Conservation (phyloP, 1,139 yeast genomes). For the Meyerozyma athensensis region DNA sequence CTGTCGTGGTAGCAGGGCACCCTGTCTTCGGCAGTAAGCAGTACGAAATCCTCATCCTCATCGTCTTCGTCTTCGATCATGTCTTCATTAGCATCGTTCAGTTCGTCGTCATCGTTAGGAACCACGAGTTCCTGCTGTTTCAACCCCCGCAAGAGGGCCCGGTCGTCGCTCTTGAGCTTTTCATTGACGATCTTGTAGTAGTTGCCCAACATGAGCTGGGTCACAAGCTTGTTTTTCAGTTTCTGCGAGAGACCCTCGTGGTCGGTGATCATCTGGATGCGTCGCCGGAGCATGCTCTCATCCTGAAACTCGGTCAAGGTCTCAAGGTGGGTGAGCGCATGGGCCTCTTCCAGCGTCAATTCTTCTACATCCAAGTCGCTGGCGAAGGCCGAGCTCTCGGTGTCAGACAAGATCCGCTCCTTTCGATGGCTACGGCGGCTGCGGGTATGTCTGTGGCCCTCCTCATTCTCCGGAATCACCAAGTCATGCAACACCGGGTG, state of each 20-base stretch:
- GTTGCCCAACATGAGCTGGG: conserved; percentile 73
- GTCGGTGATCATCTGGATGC: conserved; percentile 54
- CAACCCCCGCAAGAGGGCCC: conserved; percentile 13
- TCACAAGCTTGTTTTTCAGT: conserved; percentile 61
- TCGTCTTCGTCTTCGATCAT: conserved; percentile 13
- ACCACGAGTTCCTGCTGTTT: conserved; percentile 18
- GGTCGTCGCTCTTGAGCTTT: conserved; percentile 19
- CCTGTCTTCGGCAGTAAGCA: conserved; percentile 46
- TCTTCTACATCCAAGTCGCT: conserved; percentile 40
- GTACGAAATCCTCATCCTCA: conserved; percentile 29
- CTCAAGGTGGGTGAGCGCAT: conserved; percentile 32
- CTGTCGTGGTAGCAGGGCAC: conserved; percentile 46
- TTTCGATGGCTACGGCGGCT: conserved; percentile 5
- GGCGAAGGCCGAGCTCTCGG: conserved; percentile 20
- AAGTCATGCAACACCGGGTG: conserved; percentile 50
- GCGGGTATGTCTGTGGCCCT: conserved; percentile 2
- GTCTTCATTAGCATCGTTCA: conserved; percentile 3
- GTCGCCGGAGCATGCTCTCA: conserved; percentile 48
- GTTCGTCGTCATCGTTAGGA: conserved; percentile 3
- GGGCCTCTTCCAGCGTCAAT: conserved; percentile 31
- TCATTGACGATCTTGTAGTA: conserved; percentile 46
- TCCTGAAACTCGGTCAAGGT: conserved; percentile 48
- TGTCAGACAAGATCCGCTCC: conserved; percentile 7
- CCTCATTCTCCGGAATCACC: conserved; percentile 36
- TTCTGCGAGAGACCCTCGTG: conserved; percentile 42